phyloP scores from a whole-genome alignment of 495 filamentous ascomycete species.

The Aspergillus mulundensis region DNA sequence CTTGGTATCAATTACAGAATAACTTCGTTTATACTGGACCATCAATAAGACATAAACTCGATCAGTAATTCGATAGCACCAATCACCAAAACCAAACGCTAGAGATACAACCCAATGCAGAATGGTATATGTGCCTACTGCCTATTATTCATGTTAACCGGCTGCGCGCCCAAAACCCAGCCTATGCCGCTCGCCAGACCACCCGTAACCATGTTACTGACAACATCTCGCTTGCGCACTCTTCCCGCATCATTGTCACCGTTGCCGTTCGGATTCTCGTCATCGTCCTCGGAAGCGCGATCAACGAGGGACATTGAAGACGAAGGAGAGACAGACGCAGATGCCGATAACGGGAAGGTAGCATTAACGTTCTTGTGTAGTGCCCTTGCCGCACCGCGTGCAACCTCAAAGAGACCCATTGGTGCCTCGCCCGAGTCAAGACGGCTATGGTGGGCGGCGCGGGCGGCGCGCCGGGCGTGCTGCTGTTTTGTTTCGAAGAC shows the following conservation, averaged over 20 bases:
- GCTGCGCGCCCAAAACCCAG: constrained; percentile 75
- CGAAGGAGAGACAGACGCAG: constrained; percentile 7
- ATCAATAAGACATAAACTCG: neutral
- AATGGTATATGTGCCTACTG: neutral
- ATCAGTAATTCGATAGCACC: neutral
- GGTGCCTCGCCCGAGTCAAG: constrained; percentile 67
- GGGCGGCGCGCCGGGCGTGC: constrained; percentile 33
- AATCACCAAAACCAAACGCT: neutral
- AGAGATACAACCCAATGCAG: neutral
- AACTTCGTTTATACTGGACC: neutral
- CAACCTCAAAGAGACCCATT: constrained; percentile 91
- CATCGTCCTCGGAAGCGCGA: neutral
- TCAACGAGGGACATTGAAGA: constrained; percentile 3
- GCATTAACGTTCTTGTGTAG: constrained; percentile 51
- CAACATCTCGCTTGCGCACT: constrained; percentile 74
- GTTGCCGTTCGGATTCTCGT: constrained; percentile 15
- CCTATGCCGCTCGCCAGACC: constrained; percentile 77
- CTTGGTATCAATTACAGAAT: neutral
- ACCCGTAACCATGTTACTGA: constrained; percentile 68
- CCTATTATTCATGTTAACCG: constrained; percentile 32
- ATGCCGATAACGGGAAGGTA: constrained; percentile 46
- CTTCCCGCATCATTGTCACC: constrained; percentile 37
- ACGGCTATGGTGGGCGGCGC: constrained; percentile 36
- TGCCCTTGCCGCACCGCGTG: constrained; percentile 74
- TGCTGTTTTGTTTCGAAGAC: constrained; percentile 41